Evolutionary conservation across 1,284 basidiomycete species (phyloP).

Genomic region (Rhodotorula sp.): DNA sequence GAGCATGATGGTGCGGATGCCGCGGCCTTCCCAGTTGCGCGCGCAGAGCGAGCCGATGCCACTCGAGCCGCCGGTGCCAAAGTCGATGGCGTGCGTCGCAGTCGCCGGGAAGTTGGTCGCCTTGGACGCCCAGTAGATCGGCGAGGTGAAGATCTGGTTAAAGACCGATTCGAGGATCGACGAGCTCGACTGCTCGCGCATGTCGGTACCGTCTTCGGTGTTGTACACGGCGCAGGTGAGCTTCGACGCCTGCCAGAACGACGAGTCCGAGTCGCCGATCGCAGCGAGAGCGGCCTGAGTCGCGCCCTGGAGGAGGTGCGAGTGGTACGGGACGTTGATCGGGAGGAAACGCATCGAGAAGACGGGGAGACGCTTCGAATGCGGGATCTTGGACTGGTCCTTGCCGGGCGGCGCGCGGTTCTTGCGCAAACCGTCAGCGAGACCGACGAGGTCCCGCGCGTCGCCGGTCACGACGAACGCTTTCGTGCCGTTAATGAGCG

Average conservation of each 20-base stretch:
- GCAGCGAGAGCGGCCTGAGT: slow-evolving; percentile 59
- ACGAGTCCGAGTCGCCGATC: slow-evolving; percentile 61
- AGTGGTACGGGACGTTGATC: slow-evolving; percentile 94
- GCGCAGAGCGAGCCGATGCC: slow-evolving; percentile 90
- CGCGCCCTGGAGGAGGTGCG: slow-evolving; percentile 73
- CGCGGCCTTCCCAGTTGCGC: slow-evolving; percentile 86
- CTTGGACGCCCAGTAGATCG: slow-evolving; percentile 81
- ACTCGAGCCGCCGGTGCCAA: slow-evolving; percentile 89
- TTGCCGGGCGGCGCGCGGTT: slow-evolving; percentile 79
- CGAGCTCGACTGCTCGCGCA: slow-evolving; percentile 72
- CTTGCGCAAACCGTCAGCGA: slow-evolving; percentile 85
- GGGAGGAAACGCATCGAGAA: slow-evolving; percentile 92
- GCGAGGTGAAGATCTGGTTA: slow-evolving; percentile 87
- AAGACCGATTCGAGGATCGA: slow-evolving; percentile 61
- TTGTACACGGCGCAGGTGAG: slow-evolving; percentile 83
- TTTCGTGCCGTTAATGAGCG: slow-evolving; percentile 86
- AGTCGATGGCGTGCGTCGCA: slow-evolving; percentile 92
- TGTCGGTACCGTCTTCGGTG: slow-evolving; percentile 85
- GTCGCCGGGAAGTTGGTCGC: slow-evolving; percentile 83
- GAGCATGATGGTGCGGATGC: slow-evolving; percentile 80
- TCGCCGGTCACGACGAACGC: slow-evolving; percentile 93
- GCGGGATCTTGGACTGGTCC: slow-evolving; percentile 91
- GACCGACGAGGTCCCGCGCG: slow-evolving; percentile 85
- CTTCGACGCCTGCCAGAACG: slow-evolving; percentile 70
- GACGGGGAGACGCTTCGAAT: slow-evolving; percentile 89